Percentiles rank a stretch among this genome's conserved stretches.
Conservation (phyloP, 2,329 filamentous ascomycete species). For the Cryphonectria carpinicola region DNA sequence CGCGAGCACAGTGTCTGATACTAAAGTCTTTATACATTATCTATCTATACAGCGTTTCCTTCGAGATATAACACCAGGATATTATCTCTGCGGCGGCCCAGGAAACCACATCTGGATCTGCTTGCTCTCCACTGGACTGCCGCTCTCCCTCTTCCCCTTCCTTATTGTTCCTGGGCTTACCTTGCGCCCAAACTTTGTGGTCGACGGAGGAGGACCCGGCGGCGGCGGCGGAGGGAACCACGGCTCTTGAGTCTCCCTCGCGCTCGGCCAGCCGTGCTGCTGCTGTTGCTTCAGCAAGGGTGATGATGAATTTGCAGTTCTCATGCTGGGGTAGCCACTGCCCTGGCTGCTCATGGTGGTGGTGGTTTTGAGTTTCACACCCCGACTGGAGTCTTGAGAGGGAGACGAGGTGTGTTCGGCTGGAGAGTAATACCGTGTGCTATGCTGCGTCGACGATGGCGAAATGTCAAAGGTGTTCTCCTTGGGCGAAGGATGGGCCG, state of each 20-base stretch:
- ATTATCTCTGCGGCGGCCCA: constrained; percentile 39
- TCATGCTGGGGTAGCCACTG: constrained; percentile 21
- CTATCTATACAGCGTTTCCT: too few species aligned
- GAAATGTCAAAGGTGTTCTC: constrained; percentile 14
- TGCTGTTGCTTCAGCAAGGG: constrained; percentile 19
- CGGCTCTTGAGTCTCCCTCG: constrained; percentile 11
- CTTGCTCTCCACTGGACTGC: constrained; percentile 42
- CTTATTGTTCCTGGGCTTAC: constrained; percentile 5
- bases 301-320: constrained; percentile 14
- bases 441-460: constrained; percentile 6
- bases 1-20: not conserved
- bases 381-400: not conserved
- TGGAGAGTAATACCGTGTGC: not conserved
- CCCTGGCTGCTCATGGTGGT: constrained; percentile 29
- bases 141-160: constrained; percentile 30
- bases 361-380: constrained; percentile 5
- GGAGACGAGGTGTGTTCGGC: not conserved
- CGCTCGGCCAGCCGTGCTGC: constrained; percentile 27
- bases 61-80: not conserved
- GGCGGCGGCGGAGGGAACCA: constrained; percentile 29
- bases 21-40: constrained; percentile 10
- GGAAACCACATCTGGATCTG: constrained; percentile 46
- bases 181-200: constrained; percentile 16
- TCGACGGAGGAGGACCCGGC: constrained; percentile 24
- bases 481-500: constrained; percentile 21